Conservation (phyloP, 164 flowering plant genomes). For the Berberis vulgaris region DNA sequence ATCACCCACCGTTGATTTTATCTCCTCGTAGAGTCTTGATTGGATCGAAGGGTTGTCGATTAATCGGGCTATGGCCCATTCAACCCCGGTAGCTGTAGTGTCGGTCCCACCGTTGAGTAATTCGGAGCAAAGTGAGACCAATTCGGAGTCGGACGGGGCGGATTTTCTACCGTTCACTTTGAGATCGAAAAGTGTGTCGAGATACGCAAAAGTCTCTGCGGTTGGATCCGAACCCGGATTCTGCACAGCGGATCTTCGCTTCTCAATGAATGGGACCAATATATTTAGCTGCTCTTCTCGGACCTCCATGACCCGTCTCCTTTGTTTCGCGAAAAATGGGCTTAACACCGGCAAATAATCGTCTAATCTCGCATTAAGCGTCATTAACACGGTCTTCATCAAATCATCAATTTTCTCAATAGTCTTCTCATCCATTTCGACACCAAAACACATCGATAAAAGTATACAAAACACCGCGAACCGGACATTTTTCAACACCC, state of each 20-base stretch:
- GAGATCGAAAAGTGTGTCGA: slow-evolving; percentile 79
- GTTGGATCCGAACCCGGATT: slow-evolving; percentile 27
- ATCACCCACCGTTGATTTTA: slow-evolving; percentile 36
- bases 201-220: slow-evolving; percentile 56
- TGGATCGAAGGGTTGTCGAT: slow-evolving; percentile 66
- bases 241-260: slow-evolving; percentile 31
- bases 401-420: slow-evolving; percentile 47
- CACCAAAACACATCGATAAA: slow-evolving; percentile 75
- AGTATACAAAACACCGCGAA: slow-evolving; percentile 81
- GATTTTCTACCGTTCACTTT: slow-evolving; percentile 61
- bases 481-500: slow-evolving; percentile 69
- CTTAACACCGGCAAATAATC: slow-evolving; percentile 71
- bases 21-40: slow-evolving; percentile 43
- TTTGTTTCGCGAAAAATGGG: slow-evolving; percentile 63
- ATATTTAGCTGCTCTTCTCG: slow-evolving; percentile 55
- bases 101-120: slow-evolving; percentile 94
- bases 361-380: slow-evolving; percentile 61
- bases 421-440: slow-evolving; percentile 62
- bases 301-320: slow-evolving; percentile 44
- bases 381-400: slow-evolving; percentile 60
- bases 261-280: slow-evolving; percentile 45
- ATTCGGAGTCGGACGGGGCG: slow-evolving; percentile 39
- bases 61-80: slow-evolving; percentile 80
- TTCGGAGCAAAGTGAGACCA: slow-evolving; percentile 87
- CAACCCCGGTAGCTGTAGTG: slow-evolving; percentile 83